Base-by-base conservation (phyloP, 352 stramenopile genomes). In the Phytophthora citrophthora region DNA sequence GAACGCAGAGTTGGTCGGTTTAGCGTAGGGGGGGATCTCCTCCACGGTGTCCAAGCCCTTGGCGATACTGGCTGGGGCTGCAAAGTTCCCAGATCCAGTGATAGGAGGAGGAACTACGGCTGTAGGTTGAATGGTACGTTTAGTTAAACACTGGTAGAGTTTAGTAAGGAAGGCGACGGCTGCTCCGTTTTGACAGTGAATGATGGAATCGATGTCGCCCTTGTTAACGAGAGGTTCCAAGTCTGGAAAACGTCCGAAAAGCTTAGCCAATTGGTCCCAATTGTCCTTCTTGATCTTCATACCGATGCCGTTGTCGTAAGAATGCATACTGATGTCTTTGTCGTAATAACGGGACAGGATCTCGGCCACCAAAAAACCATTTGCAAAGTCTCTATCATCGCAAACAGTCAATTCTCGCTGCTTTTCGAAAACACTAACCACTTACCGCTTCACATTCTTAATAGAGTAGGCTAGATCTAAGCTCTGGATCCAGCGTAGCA, bases 291-390 rank as follows among this genome's bases (percentile, higher is more conserved):
- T 97, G 29, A 96, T 83, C 44, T 91, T 91, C 49, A 96, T 66
- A 29, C 91, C 89, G 45, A 95, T 96, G 52, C 92, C 92, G 51
- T 97, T 98, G 70, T 98, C 90, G 69, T 91, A 98, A 62, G 87
- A 96, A 64, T 97, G 92, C 90, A 97, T 97, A 38, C 84, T 91
- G 38, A 98, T 79, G 62, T 97, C 89, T 64, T 96, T 97, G 70
- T 96, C 89, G 56, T 97, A 97, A 70, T 97, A 98, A 2, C 90
- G 79, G 31, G 89, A 96, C 32, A 96, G 78, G 63, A 98, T 97
- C 72, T 98, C 92, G 2, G 90, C 92, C 24, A 97, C 84, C 1
- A 98, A 76, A 64, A 97, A 98, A 29, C 91, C 92, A 49, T 97
- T 97, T 20, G 88, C 76, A 61, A 97, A 97, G 76, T 96, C 89